phyloP scores from a whole-genome alignment of 106 monocot species.

The Allium fistulosum region DNA sequence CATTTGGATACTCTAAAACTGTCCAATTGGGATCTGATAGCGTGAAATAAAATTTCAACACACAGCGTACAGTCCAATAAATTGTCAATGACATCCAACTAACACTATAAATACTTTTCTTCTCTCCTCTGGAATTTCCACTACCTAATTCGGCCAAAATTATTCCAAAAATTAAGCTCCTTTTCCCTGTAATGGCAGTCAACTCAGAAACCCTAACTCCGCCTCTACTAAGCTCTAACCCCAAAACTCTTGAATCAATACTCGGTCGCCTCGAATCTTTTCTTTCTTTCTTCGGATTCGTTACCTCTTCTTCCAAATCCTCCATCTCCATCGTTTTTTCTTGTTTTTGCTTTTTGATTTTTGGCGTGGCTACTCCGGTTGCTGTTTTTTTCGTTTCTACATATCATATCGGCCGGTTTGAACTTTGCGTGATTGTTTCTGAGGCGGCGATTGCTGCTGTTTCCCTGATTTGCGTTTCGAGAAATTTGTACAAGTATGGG shows the following conservation, averaged over 20 bases:
- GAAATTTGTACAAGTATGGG: slow-evolving; percentile 47
- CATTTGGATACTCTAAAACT: too few species aligned
- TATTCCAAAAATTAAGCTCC: neutral
- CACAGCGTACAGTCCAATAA: too few species aligned
- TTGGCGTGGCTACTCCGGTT: slow-evolving; percentile 30
- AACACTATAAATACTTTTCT: too few species aligned
- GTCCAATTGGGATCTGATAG: too few species aligned
- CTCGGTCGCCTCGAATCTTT: slow-evolving; percentile 44
- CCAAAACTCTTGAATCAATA: slow-evolving; percentile 12
- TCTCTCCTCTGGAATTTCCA: too few species aligned
- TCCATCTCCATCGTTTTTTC: slow-evolving; percentile 17
- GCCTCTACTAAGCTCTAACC: neutral
- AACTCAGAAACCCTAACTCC: slow-evolving; percentile 6
- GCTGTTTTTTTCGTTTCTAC: slow-evolving; percentile 15
- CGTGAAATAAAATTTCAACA: too few species aligned
- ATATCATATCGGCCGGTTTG: slow-evolving; percentile 42
- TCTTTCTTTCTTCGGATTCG: slow-evolving; percentile 30
- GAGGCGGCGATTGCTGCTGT: slow-evolving; percentile 34
- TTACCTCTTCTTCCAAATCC: slow-evolving; percentile 3
- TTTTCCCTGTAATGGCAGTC: slow-evolving; percentile 12
- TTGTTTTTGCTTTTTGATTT: slow-evolving; percentile 19
- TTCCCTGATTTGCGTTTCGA: slow-evolving; percentile 38
- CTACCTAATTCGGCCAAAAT: too few species aligned
- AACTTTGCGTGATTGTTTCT: slow-evolving; percentile 23
- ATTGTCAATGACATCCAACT: too few species aligned